Evolutionary conservation across 2,329 filamentous ascomycete species (phyloP).

Genomic region (Madurella mycetomatis): DNA sequence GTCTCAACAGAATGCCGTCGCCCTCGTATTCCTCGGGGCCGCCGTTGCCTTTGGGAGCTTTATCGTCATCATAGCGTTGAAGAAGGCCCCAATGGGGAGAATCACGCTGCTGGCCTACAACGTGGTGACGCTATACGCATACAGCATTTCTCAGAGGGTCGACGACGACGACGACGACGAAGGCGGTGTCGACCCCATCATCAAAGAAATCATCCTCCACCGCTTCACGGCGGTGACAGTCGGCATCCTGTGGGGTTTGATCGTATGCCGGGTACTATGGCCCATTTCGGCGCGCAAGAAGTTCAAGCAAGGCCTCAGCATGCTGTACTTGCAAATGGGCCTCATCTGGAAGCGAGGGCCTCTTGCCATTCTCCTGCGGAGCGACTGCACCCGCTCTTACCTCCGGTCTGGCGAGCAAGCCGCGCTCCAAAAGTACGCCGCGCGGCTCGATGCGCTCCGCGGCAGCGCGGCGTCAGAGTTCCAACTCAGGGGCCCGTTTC

Average conservation of each 20-base stretch:
- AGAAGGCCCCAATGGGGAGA: slow-evolving; percentile 83
- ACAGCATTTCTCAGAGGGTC: slow-evolving; percentile 77
- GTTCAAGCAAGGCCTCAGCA: slow-evolving; percentile 80
- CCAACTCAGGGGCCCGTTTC: slow-evolving; percentile 83
- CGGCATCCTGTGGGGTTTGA: slow-evolving; percentile 86
- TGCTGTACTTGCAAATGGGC: slow-evolving; percentile 93
- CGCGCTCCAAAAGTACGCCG: slow-evolving; percentile 75
- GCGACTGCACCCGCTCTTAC: slow-evolving; percentile 59
- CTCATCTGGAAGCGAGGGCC: slow-evolving; percentile 95
- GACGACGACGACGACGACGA: slow-evolving; percentile 83
- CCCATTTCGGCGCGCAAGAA: slow-evolving; percentile 86
- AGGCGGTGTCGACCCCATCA: slow-evolving; percentile 76
- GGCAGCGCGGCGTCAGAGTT: slow-evolving; percentile 77
- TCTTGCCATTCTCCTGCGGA: slow-evolving; percentile 65
- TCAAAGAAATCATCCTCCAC: slow-evolving; percentile 82
- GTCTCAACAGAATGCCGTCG: slow-evolving; percentile 66
- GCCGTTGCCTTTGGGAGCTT: slow-evolving; percentile 78
- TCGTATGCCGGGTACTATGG: slow-evolving; percentile 87
- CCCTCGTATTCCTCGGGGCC: slow-evolving; percentile 78
- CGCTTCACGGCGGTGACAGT: slow-evolving; percentile 80
- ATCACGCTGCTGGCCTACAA: slow-evolving; percentile 97
- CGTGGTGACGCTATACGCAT: slow-evolving; percentile 88
- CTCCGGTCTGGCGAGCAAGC: slow-evolving; percentile 86
- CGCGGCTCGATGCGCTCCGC: slow-evolving; percentile 69
- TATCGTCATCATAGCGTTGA: slow-evolving; percentile 79